Percentiles rank a stretch among this genome's conserved stretches.
phyloP scores from a whole-genome alignment of 73 alveolate species.

The Paramecium sonneborni region DNA sequence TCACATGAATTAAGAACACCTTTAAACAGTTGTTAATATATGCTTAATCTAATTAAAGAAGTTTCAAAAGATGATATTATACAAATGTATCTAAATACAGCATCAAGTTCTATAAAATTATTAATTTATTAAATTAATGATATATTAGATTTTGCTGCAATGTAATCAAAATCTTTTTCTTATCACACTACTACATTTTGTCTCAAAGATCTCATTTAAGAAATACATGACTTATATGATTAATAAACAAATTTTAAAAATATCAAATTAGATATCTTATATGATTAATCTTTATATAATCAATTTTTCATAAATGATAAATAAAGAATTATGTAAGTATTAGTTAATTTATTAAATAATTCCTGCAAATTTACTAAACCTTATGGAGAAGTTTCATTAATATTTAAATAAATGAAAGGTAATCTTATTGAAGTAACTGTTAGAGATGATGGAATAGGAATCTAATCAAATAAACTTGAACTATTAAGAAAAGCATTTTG shows the following conservation, averaged over 20 bases:
- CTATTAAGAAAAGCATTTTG: not conserved
- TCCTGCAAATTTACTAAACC: conserved; percentile 6
- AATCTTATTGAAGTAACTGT: not conserved
- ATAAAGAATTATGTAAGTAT: conserved; percentile 17
- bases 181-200: not conserved
- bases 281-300: not conserved
- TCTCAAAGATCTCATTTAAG: not conserved
- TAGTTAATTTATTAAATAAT: conserved; percentile 40
- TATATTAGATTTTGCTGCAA: conserved; percentile 54
- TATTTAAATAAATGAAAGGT: not conserved
- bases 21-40: conserved; percentile 44
- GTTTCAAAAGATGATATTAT: not conserved
- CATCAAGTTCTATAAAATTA: not conserved
- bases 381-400: not conserved
- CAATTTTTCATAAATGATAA: not conserved
- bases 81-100: not conserved
- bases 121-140: conserved; percentile 58
- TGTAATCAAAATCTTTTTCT: conserved; percentile 30
- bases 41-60: conserved; percentile 10
- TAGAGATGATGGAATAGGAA: conserved; percentile 25
- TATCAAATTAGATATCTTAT: not conserved
- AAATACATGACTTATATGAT: not conserved
- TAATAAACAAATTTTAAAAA: not conserved
- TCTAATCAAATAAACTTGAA: not conserved
- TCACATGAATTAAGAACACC: conserved; percentile 69